phyloP scores from a whole-genome alignment of 2,329 filamentous ascomycete genomes.

The Tolypocladium endophyticum region DNA sequence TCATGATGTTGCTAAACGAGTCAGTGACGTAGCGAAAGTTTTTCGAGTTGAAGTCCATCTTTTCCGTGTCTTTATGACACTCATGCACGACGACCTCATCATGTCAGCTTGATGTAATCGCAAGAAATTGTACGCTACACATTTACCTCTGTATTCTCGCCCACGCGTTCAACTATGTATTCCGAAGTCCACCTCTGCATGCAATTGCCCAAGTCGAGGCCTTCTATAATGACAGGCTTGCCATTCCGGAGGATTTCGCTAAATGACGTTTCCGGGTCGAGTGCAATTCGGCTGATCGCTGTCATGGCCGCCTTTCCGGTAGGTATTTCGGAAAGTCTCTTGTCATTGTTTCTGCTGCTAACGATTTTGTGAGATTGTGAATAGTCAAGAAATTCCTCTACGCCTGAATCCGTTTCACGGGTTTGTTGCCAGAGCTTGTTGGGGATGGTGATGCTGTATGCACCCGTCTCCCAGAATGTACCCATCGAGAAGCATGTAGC shows the following conservation, averaged over 20 bases:
- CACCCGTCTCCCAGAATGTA: conserved; percentile 65
- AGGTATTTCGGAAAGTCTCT: neutral
- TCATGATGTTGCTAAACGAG: conserved; percentile 55
- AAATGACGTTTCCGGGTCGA: conserved; percentile 49
- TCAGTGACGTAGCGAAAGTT: conserved; percentile 71
- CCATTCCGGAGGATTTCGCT: conserved; percentile 42
- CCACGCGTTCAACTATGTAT: conserved; percentile 55
- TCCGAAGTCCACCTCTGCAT: conserved; percentile 54
- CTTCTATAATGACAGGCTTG: conserved; percentile 50
- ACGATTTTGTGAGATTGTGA: conserved; percentile 17
- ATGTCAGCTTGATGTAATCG: neutral
- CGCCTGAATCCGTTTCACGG: neutral
- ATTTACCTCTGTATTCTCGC: conserved; percentile 47
- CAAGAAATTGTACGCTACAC: neutral
- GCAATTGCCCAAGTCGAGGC: conserved; percentile 57
- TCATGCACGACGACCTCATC: conserved; percentile 67
- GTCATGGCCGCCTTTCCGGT: conserved; percentile 10
- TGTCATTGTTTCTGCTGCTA: conserved; percentile 3
- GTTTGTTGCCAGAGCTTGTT: neutral
- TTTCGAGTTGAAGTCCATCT: conserved; percentile 74
- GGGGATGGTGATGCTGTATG: conserved; percentile 29
- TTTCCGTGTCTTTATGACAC: conserved; percentile 37
- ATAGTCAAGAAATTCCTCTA: conserved; percentile 5
- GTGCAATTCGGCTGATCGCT: conserved; percentile 38
- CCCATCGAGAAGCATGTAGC: conserved; percentile 89